Conservation (phyloP, 2,329 filamentous ascomycete genomes). For the Juglanconis juglandina region DNA sequence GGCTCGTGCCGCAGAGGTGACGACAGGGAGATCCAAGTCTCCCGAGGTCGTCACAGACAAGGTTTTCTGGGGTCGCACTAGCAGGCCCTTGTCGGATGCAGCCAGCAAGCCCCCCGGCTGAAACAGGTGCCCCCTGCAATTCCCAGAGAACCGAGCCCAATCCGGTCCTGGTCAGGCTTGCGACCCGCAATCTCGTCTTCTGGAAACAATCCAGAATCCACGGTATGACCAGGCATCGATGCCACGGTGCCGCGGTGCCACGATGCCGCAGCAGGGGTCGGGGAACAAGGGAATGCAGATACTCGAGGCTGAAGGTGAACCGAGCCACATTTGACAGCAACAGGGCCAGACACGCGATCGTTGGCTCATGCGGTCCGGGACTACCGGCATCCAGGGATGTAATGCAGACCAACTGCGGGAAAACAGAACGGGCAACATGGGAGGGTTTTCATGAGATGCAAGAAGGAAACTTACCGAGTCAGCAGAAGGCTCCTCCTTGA, state of each 20-base stretch:
- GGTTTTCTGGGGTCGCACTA: slow-evolving; percentile 22
- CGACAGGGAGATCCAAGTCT: slow-evolving; percentile 10
- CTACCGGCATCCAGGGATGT: slow-evolving; percentile 5
- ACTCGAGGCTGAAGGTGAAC: background rate
- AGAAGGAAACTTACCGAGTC: slow-evolving; percentile 37
- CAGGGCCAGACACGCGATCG: background rate
- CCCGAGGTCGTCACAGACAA: slow-evolving; percentile 4
- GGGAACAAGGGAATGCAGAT: background rate
- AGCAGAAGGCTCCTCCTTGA: slow-evolving; percentile 39
- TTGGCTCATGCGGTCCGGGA: slow-evolving; percentile 1
- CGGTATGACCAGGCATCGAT: background rate
- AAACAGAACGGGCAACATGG: background rate
- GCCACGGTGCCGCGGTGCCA: background rate
- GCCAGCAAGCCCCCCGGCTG: slow-evolving; percentile 39
- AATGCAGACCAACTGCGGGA: background rate
- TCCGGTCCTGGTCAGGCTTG: slow-evolving; percentile 43
- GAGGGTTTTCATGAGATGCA: background rate
- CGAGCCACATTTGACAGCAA: background rate
- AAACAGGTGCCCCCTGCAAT: slow-evolving; percentile 52
- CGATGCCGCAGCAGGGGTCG: slow-evolving; percentile 3
- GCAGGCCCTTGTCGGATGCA: slow-evolving; percentile 34
- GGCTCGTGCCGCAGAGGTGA: slow-evolving; percentile 14
- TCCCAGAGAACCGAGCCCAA: slow-evolving; percentile 36
- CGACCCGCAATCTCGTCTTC: slow-evolving; percentile 39
- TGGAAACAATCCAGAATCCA: slow-evolving; percentile 36